phyloP scores from a whole-genome alignment of 352 stramenopile species.

The Elongisporangium undulatum region DNA sequence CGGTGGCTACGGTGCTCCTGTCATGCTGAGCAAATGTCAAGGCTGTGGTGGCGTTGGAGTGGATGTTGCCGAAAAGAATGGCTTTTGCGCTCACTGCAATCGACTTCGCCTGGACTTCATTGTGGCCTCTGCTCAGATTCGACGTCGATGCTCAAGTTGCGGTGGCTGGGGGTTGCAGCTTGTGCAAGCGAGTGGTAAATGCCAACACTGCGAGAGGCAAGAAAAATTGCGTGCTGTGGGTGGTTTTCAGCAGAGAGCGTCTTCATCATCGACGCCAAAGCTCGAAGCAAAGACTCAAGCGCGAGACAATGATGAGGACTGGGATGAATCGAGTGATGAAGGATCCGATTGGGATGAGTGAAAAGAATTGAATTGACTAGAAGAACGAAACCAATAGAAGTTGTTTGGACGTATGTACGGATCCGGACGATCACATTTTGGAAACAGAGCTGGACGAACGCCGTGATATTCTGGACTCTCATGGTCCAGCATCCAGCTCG shows the following conservation, averaged over 20 bases:
- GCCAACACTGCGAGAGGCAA: constrained; percentile 29
- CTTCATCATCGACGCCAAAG: background rate
- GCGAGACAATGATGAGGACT: background rate
- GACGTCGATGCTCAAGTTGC: constrained; percentile 41
- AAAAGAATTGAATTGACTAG: background rate
- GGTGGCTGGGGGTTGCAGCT: constrained; percentile 55
- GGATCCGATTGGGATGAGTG: background rate
- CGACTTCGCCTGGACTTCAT: constrained; percentile 66
- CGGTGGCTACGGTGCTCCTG: constrained; percentile 8
- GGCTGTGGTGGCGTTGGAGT: constrained; percentile 49
- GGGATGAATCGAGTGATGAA: background rate
- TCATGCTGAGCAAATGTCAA: constrained; percentile 21
- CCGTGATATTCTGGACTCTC: too few species aligned
- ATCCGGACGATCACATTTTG: too few species aligned
- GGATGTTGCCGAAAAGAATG: constrained; percentile 65
- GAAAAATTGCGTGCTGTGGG: background rate
- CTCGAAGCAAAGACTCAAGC: background rate
- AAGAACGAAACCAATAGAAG: background rate
- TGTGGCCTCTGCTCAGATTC: constrained; percentile 58
- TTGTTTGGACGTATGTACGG: too few species aligned
- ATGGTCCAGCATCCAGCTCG: too few species aligned
- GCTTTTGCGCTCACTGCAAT: constrained; percentile 64
- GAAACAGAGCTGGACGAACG: too few species aligned
- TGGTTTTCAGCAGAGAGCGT: background rate
- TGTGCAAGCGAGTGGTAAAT: constrained; percentile 39